A percentile compares a stretch with the other conserved stretches of the same genome.
Evolutionary conservation across 805 yeast species (phyloP).

Genomic region (Suhomyces faveliae): DNA sequence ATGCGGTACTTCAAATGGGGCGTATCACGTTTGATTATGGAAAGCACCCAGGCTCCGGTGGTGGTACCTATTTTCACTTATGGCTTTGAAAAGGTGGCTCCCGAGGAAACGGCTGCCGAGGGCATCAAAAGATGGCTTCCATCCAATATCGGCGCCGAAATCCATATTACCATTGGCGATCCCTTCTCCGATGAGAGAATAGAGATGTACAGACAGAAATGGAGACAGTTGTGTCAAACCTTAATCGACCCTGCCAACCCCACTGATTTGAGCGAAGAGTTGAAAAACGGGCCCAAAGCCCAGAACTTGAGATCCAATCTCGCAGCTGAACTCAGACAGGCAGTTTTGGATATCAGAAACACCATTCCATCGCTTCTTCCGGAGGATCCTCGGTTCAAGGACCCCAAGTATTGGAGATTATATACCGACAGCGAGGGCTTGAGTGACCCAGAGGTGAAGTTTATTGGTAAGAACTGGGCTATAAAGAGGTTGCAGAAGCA

Average conservation of each 20-base stretch:
- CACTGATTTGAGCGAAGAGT: conserved; percentile 57
- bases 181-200: conserved; percentile 62
- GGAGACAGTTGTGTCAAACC: conserved; percentile 62
- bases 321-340: conserved; percentile 64
- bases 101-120: conserved; percentile 60
- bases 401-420: conserved; percentile 72
- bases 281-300: conserved; percentile 65
- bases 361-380: conserved; percentile 43
- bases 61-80: conserved; percentile 81
- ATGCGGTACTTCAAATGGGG: conserved; percentile 98
- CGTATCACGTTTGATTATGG: conserved; percentile 76
- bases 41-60: conserved; percentile 79
- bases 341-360: conserved; percentile 51
- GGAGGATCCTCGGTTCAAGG: conserved; percentile 69
- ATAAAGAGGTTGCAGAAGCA: conserved; percentile 63
- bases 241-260: conserved; percentile 52
- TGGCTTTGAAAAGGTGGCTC: conserved; percentile 85
- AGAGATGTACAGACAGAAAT: conserved; percentile 59
- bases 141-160: conserved; percentile 60
- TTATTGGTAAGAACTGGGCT: conserved; percentile 84
- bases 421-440: conserved; percentile 65
- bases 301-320: conserved; percentile 64
- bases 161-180: conserved; percentile 70
- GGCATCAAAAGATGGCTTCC: conserved; percentile 61
- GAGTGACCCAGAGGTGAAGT: conserved; percentile 65